These are phyloP conservation scores for Leersia perrieri DNA, from an alignment of 176 grass and related monocot species.

Conservation along the genomic window DNA sequence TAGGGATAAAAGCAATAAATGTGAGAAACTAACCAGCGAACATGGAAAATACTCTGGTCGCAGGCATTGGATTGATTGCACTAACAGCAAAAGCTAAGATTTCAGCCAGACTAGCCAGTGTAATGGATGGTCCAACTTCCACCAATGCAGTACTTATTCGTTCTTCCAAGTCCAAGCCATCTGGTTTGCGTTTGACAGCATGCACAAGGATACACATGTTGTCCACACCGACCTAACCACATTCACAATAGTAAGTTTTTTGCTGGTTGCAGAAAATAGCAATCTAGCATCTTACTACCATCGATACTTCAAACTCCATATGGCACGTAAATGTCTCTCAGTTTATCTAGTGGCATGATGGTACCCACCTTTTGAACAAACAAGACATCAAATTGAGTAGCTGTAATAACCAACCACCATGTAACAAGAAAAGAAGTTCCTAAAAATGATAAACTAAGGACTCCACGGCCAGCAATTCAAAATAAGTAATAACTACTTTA, in stretches of 20 bases:
- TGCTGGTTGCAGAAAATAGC: background rate
- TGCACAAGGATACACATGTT: conserved; percentile 99
- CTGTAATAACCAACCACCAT: background rate
- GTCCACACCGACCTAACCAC: conserved; percentile 87
- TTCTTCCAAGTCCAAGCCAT: conserved; percentile 61
- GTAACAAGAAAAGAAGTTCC: conserved; percentile 19
- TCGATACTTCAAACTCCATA: background rate
- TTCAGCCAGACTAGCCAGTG: conserved; percentile 90
- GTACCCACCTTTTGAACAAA: conserved; percentile 19
- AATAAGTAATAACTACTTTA: conserved; percentile 15
- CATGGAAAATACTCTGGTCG: conserved; percentile 93
- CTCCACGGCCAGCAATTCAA: background rate
- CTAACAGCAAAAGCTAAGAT: conserved; percentile 88
- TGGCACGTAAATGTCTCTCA: background rate
- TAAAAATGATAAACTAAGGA: conserved; percentile 5
- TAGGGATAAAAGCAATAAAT: conserved; percentile 27
- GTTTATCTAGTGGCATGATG: conserved; percentile 16
- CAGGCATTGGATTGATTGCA: conserved; percentile 91
- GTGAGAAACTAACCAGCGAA: conserved; percentile 84
- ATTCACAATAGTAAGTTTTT: conserved; percentile 31
- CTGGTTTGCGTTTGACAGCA: conserved; percentile 84
- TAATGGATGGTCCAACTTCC: conserved; percentile 98
- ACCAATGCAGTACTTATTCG: conserved; percentile 72
- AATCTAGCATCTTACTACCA: background rate
- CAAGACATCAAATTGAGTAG: conserved; percentile 7